Evolutionary conservation across 139 green algal species (phyloP).

Genomic region (Picochlorum sp.): DNA sequence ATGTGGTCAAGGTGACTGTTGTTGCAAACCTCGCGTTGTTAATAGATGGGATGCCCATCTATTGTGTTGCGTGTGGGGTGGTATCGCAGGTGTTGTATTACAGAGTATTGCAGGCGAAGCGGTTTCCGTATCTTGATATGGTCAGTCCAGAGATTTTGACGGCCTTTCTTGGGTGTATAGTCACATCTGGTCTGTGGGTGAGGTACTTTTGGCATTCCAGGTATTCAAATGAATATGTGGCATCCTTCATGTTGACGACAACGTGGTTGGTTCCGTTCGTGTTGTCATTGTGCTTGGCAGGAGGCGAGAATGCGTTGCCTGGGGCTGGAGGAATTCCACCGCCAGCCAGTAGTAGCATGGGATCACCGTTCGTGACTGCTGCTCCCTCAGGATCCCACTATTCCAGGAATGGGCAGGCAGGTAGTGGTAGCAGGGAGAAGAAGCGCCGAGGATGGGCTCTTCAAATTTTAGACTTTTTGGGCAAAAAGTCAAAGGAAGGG

Average conservation of each 20-base stretch:
- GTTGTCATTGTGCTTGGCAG: conserved; percentile 35
- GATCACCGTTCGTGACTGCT: neutral
- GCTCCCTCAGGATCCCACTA: neutral
- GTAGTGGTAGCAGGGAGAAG: conserved; percentile 1
- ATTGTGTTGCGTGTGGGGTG: conserved; percentile 13
- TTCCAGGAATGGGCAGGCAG: neutral
- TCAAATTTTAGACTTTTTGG: conserved; percentile 26
- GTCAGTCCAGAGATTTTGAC: conserved; percentile 11
- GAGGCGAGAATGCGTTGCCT: conserved; percentile 31
- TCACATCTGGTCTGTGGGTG: conserved; percentile 21
- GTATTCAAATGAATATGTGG: conserved; percentile 42
- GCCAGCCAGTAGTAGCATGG: too few species aligned
- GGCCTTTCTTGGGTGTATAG: conserved; percentile 16
- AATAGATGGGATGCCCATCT: conserved; percentile 27
- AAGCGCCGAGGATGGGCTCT: conserved; percentile 26
- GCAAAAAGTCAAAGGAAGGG: conserved; percentile 31
- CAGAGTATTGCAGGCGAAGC: conserved; percentile 16
- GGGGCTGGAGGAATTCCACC: conserved; percentile 10
- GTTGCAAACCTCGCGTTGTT: conserved; percentile 32
- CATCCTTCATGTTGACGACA: conserved; percentile 37
- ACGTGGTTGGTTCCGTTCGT: conserved; percentile 35
- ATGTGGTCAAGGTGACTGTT: conserved; percentile 23
- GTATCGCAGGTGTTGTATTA: conserved; percentile 28
- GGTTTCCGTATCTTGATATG: conserved; percentile 32
- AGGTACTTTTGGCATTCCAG: conserved; percentile 23